Conservation (phyloP, 1,284 basidiomycete species). For the Sanghuangporus weigelae region DNA sequence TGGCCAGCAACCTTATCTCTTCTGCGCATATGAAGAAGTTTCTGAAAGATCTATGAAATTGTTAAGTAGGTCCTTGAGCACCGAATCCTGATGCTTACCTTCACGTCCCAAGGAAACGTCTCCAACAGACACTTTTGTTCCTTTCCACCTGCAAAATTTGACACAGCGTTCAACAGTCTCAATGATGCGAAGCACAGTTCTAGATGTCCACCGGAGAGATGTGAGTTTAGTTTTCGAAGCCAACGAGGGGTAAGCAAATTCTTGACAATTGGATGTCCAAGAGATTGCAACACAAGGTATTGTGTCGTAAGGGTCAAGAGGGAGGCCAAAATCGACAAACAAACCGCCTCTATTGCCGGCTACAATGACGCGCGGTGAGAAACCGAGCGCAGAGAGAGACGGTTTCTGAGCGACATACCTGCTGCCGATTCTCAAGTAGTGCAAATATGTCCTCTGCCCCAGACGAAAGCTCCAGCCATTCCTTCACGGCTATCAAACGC, state of each 20-base stretch:
- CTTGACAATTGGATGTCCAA: conserved; percentile 57
- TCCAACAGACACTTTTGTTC: conserved; percentile 60
- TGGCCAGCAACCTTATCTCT: conserved; percentile 39
- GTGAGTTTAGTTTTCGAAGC: conserved; percentile 49
- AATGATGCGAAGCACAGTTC: conserved; percentile 61
- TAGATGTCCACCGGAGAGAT: conserved; percentile 52
- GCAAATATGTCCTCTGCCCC: conserved; percentile 57
- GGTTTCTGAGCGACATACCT: conserved; percentile 31
- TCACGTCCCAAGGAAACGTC: conserved; percentile 69
- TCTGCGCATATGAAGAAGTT: conserved; percentile 64
- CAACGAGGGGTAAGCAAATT: conserved; percentile 48
- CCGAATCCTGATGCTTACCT: conserved; percentile 37
- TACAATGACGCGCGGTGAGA: conserved; percentile 15
- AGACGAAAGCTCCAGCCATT: conserved; percentile 54
- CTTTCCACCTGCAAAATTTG: conserved; percentile 55
- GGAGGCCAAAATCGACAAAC: conserved; percentile 50
- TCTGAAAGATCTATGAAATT: conserved; percentile 49
- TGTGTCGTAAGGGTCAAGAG: conserved; percentile 54
- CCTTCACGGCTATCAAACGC: conserved; percentile 49
- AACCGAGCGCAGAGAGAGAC: background rate
- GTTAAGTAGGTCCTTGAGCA: conserved; percentile 15
- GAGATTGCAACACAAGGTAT: conserved; percentile 58
- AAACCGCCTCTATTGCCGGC: conserved; percentile 42
- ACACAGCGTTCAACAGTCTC: conserved; percentile 56
- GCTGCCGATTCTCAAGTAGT: conserved; percentile 49